Percentiles rank a stretch among this genome's conserved stretches.
phyloP scores from a whole-genome alignment of 768 basidiomycete species.

The Harrya chromipes region DNA sequence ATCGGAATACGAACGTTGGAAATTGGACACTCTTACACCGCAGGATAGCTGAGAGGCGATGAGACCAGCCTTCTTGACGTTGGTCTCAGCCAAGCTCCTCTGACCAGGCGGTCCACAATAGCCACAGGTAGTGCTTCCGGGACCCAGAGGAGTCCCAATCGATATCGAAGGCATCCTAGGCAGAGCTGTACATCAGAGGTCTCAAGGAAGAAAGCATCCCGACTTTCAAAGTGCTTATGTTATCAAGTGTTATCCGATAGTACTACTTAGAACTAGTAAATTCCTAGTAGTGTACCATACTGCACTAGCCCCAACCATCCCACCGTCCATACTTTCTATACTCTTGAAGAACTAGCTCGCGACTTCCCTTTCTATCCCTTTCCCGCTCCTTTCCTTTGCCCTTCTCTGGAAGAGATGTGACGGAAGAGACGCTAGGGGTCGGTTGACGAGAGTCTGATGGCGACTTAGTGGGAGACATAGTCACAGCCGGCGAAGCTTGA shows the following conservation, averaged over 20 bases:
- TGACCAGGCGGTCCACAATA: constrained; percentile 61
- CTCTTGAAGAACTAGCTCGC: constrained; percentile 69
- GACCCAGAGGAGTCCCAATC: constrained; percentile 25
- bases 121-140: constrained; percentile 50
- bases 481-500: constrained; percentile 16
- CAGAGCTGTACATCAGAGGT: background rate
- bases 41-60: constrained; percentile 52
- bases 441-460: constrained; percentile 40
- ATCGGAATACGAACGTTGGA: background rate
- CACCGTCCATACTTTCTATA: constrained; percentile 81
- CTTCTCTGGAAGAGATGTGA: constrained; percentile 42
- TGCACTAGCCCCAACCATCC: constrained; percentile 78
- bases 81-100: constrained; percentile 42
- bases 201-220: background rate
- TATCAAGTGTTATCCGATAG: background rate
- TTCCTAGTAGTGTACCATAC: background rate
- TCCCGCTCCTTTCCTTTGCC: constrained; percentile 59
- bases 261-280: too few species aligned
- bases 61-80: constrained; percentile 46
- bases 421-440: constrained; percentile 55
- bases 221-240: too few species aligned
- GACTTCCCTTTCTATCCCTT: constrained; percentile 53
- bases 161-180: constrained; percentile 26
- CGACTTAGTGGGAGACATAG: constrained; percentile 46
- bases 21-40: constrained; percentile 33